Percentiles rank a stretch among this genome's conserved stretches.
Evolutionary conservation across 2,329 filamentous ascomycete species (phyloP).

Genomic region (Epichloe festucae): DNA sequence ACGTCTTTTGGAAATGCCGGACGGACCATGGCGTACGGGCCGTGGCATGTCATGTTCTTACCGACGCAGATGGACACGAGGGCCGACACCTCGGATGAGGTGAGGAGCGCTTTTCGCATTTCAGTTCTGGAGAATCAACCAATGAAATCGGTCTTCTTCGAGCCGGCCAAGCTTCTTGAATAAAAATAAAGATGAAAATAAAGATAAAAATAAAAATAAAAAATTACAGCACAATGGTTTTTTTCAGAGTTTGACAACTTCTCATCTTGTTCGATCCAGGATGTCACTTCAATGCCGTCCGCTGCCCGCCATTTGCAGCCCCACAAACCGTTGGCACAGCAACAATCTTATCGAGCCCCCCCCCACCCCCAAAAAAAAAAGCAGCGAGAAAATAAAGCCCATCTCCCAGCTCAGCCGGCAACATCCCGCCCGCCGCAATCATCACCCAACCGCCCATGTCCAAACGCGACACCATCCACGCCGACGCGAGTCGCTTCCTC

Average conservation of each 20-base stretch:
- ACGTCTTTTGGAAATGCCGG: neutral
- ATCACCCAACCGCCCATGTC: conserved; percentile 15
- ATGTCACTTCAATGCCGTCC: conserved; percentile 7
- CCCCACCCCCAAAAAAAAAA: neutral
- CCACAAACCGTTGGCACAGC: conserved; percentile 23
- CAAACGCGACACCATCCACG: conserved; percentile 47
- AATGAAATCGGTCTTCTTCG: neutral
- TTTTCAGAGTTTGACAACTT: neutral
- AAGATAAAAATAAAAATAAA: no score
- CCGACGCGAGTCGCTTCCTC: conserved; percentile 73
- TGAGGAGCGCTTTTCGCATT: conserved; percentile 43
- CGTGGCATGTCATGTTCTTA: conserved; percentile 23
- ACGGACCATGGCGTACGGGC: neutral
- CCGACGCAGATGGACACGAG: conserved; percentile 50
- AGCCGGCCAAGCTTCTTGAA: no score
- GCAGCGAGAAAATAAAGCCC: neutral
- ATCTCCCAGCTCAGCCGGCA: neutral
- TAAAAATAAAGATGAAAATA: no score
- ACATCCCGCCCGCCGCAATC: neutral
- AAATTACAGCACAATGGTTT: neutral
- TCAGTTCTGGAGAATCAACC: neutral
- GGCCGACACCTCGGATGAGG: conserved; percentile 57
- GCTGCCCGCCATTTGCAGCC: neutral
- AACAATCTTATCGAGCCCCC: conserved; percentile 29
- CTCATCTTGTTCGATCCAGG: neutral